phyloP scores from a whole-genome alignment of 2,329 filamentous ascomycete species.

The Beauveria brongniartii region DNA sequence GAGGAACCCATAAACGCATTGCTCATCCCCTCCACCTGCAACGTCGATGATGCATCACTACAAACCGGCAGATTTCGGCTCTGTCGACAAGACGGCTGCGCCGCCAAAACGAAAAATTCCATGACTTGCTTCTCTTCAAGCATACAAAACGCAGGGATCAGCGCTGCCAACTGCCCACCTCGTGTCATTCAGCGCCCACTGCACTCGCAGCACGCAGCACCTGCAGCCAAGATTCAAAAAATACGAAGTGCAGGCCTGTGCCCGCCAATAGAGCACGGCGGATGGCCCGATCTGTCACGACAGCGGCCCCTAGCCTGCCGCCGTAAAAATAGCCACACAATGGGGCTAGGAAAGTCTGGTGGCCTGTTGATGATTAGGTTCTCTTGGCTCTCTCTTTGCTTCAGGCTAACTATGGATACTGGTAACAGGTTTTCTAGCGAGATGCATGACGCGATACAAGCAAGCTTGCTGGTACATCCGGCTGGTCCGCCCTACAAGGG shows the following conservation, averaged over 20 bases:
- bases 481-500: not conserved
- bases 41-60: not conserved
- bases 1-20: not conserved
- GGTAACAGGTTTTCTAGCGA: not conserved
- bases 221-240: conserved; percentile 5
- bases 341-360: not conserved
- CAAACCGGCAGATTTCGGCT: not conserved
- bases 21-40: not conserved
- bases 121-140: not conserved
- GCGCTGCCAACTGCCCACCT: not conserved
- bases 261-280: not conserved
- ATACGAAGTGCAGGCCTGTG: conserved; percentile 5
- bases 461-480: conserved; percentile 1
- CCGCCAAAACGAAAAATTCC: not conserved
- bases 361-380: not conserved
- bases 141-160: not conserved
- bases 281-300: conserved; percentile 4
- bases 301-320: not conserved
- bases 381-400: not conserved
- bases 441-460: not conserved
- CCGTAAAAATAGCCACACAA: not conserved
- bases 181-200: conserved; percentile 1
- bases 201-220: not conserved
- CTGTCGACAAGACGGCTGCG: not conserved
- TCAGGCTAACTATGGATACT: too few species aligned